These are phyloP conservation scores for Elsinoe batatas DNA, from an alignment of 2,329 filamentous ascomycete species.

Conservation along the genomic window DNA sequence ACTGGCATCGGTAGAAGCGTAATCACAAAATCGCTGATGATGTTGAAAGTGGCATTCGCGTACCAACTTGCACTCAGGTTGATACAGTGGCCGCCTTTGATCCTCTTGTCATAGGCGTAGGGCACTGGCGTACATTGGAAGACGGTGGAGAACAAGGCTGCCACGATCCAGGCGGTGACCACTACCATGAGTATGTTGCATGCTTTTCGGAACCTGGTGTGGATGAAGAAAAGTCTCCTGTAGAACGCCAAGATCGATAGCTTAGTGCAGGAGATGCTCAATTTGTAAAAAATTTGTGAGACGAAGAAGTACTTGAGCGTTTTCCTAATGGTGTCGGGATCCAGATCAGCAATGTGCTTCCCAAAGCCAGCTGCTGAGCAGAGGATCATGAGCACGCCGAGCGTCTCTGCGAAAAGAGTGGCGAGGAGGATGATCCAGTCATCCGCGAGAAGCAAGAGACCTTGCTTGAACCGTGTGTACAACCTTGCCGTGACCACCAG, in stretches of 20 bases:
- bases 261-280: conserved; percentile 24
- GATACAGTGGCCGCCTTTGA: conserved; percentile 17
- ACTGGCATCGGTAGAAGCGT: conserved; percentile 26
- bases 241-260: conserved; percentile 29
- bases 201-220: conserved; percentile 20
- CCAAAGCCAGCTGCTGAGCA: conserved; percentile 9
- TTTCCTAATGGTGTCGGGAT: background rate
- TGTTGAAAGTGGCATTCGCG: conserved; percentile 25
- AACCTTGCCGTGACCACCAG: background rate
- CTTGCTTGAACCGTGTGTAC: background rate
- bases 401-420: conserved; percentile 9
- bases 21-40: conserved; percentile 26
- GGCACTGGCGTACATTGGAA: conserved; percentile 25
- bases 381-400: conserved; percentile 10
- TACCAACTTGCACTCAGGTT: conserved; percentile 24
- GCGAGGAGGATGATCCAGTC: conserved; percentile 12
- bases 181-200: conserved; percentile 22
- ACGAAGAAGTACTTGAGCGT: conserved; percentile 21
- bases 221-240: conserved; percentile 24
- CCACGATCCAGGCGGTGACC: conserved; percentile 22
- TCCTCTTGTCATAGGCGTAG: conserved; percentile 22
- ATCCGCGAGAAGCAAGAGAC: conserved; percentile 1
- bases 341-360: conserved; percentile 10
- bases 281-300: conserved; percentile 21
- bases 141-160: conserved; percentile 23